Evolutionary conservation across 148 eudicot genomes (phyloP), one percentile per base, ranked within the genome.

Genomic region (Heliamphora exappendiculata): DNA sequence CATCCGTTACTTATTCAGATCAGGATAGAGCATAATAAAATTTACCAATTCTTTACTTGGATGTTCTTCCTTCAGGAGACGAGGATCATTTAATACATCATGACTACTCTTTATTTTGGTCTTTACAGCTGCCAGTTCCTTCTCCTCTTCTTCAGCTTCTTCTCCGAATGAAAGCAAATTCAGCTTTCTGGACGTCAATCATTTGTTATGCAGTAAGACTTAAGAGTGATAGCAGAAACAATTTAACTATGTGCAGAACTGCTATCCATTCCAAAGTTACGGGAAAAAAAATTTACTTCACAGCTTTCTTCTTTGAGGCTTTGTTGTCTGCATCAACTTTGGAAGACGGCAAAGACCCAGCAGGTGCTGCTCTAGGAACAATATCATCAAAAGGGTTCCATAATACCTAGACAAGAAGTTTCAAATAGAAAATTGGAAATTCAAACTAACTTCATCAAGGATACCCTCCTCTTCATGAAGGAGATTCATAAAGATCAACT

Each of bases 371-470:
- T 88, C 97, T 88, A 20, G 97, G 97, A 78, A 84, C 82, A 84
- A 95, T 86, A 89, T 95, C 98, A 67, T 95, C 98, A 87, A 91
- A 95, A 42, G 98, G 98, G 78, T 91, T 92, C 97, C 97, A 95
- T 69, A 95, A 77, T 79, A 95, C 93, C 98, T 95, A 80, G 36
- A 75, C 45, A 70, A 83, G 41, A 62, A 34, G 33, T 66, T 55
- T 33, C n/a, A 59, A 76, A 60, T 78, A 75, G 63, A 73, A 80
- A 59, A 44, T 26, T 22, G 70, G n/a, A 24, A 17, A 49, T 58
- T 34, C 13, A 64, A 75, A 77, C 65, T 55, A 58, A 37, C 53
- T 69, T 37, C 66, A 67, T 51, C 14, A 50, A 49, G 33, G 53
- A 31, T 19, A 9, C 28, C 24, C 7, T 22, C n/a, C 14, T 42